phyloP scores from a whole-genome alignment of 1,284 basidiomycete species.

The Clitocybe nebularis region DNA sequence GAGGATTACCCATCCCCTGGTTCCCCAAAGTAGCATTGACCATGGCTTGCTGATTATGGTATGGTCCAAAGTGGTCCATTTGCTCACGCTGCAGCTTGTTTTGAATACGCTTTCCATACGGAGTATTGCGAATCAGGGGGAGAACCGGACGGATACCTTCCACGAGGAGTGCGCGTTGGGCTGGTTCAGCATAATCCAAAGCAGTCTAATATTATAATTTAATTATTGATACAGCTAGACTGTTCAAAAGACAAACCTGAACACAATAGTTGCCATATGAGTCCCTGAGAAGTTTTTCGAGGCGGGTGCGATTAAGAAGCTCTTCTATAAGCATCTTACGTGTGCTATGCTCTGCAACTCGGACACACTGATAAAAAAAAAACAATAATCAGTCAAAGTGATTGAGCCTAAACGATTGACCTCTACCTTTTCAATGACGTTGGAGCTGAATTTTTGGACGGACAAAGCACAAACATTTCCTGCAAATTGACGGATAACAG shows the following conservation, averaged over 20 bases:
- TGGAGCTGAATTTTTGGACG: constrained; percentile 98
- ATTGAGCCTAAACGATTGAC: not conserved
- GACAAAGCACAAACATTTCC: constrained; percentile 98
- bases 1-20: constrained; percentile 47
- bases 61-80: constrained; percentile 63
- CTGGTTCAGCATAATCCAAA: constrained; percentile 90
- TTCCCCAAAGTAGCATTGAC: constrained; percentile 54
- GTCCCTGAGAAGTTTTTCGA: constrained; percentile 94
- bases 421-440: constrained; percentile 86
- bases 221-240: constrained; percentile 7
- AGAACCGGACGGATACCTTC: constrained; percentile 96
- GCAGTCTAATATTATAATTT: too few species aligned
- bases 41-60: constrained; percentile 58
- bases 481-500: constrained; percentile 94
- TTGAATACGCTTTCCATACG: constrained; percentile 96
- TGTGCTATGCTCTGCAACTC: constrained; percentile 92
- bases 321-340: constrained; percentile 96
- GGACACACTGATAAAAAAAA: constrained; percentile 72
- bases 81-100: constrained; percentile 95
- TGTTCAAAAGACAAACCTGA: constrained; percentile 47
- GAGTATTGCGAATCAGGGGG: constrained; percentile 93
- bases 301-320: constrained; percentile 87
- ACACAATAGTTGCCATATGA: constrained; percentile 96
- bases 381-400: constrained; percentile 14
- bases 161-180: constrained; percentile 81